Evolutionary conservation across 2,329 filamentous ascomycete species (phyloP).

Genomic region (Ophiostoma populinum): DNA sequence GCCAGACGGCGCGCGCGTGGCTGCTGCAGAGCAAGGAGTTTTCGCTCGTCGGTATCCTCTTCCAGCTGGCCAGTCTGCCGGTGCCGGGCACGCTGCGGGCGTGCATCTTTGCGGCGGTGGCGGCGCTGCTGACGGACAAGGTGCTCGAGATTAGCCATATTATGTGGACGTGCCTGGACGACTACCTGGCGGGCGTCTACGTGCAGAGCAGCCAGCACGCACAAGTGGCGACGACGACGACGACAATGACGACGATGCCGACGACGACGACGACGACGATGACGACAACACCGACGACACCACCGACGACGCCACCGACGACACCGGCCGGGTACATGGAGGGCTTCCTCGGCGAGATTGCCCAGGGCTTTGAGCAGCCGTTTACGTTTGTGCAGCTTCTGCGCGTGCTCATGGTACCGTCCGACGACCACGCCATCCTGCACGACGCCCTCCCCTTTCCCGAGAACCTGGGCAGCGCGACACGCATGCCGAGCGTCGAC

Average conservation of each 20-base stretch:
- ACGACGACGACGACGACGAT: too few species aligned
- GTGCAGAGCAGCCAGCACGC: constrained; percentile 17
- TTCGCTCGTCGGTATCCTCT: constrained; percentile 55
- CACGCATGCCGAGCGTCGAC: constrained; percentile 68
- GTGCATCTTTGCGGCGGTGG: constrained; percentile 64
- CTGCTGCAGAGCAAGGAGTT: constrained; percentile 44
- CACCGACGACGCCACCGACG: constrained; percentile 2
- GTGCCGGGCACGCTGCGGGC: constrained; percentile 65
- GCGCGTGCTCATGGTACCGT: constrained; percentile 51
- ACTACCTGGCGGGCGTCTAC: constrained; percentile 54
- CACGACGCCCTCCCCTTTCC: constrained; percentile 73
- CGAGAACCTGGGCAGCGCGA: constrained; percentile 61
- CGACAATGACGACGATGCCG: too few species aligned
- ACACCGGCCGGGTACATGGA: constrained; percentile 30
- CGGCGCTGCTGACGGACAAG: constrained; percentile 61
- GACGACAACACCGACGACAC: too few species aligned
- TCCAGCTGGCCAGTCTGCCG: constrained; percentile 60
- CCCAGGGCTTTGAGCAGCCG: constrained; percentile 67
- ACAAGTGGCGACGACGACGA: constrained; percentile 17
- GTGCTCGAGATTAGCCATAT: constrained; percentile 45
- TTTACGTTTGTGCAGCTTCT: constrained; percentile 70
- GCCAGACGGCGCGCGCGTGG: constrained; percentile 53
- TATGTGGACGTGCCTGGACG: constrained; percentile 69
- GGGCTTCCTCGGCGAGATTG: constrained; percentile 55
- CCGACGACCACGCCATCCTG: constrained; percentile 39